These are phyloP conservation scores for Tetrapyrgos nigripes DNA, from an alignment of 1,284 basidiomycete genomes.

Conservation along the genomic window DNA sequence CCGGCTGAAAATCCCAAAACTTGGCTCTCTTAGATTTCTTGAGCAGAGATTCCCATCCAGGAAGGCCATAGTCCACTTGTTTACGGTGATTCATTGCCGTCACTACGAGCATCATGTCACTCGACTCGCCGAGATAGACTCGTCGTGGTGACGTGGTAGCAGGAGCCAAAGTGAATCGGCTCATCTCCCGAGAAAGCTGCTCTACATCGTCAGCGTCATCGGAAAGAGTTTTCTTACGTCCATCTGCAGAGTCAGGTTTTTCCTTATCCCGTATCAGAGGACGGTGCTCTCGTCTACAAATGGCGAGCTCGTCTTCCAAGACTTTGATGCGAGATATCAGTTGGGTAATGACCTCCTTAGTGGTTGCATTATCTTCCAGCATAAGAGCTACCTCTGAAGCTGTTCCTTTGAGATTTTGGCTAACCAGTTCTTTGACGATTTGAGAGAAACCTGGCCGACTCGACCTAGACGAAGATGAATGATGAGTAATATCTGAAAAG, in stretches of 20 bases:
- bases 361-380: constrained; percentile 12
- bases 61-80: constrained; percentile 49
- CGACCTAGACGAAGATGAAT: background rate
- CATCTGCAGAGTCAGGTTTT: background rate
- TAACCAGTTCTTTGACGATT: no score
- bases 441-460: background rate
- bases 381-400: background rate
- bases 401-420: constrained; percentile 1
- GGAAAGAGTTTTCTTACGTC: background rate
- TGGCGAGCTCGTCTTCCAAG: constrained; percentile 1
- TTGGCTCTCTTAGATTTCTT: constrained; percentile 34
- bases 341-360: constrained; percentile 1
- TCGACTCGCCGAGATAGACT: constrained; percentile 68
- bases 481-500: background rate
- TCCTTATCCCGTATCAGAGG: background rate
- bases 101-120: constrained; percentile 68
- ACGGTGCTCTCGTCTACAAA: background rate
- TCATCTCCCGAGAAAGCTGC: constrained; percentile 2
- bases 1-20: constrained; percentile 47
- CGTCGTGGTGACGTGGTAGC: background rate
- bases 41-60: constrained; percentile 22
- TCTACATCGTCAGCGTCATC: constrained; percentile 7
- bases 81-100: constrained; percentile 73
- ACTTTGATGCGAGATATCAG: background rate
- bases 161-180: background rate